These are phyloP conservation scores for Bacidia rubella DNA, from an alignment of 495 filamentous ascomycete genomes.

Conservation along the genomic window DNA sequence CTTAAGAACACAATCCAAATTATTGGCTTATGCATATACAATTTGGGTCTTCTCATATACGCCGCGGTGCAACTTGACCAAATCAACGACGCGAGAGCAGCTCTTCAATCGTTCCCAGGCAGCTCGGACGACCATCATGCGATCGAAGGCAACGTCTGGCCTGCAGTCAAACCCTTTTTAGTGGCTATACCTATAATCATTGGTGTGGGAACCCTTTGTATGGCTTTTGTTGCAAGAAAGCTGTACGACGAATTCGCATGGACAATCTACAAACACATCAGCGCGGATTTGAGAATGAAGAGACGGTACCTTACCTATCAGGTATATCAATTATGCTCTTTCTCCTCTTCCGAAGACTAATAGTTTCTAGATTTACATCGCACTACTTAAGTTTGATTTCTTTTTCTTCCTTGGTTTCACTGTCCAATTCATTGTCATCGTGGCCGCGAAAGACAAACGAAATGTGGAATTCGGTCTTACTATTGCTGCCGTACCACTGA, in stretches of 20 bases:
- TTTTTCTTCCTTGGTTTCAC: constrained; percentile 99
- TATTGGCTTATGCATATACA: constrained; percentile 87
- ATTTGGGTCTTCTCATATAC: constrained; percentile 80
- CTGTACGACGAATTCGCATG: constrained; percentile 97
- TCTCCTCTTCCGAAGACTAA: constrained; percentile 22
- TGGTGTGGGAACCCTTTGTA: constrained; percentile 53
- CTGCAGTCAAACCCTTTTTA: constrained; percentile 53
- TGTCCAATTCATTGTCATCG: constrained; percentile 90
- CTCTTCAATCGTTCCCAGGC: constrained; percentile 24
- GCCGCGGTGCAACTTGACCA: constrained; percentile 85
- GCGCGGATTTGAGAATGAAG: constrained; percentile 93
- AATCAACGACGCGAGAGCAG: constrained; percentile 54
- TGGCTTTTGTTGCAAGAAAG: constrained; percentile 76
- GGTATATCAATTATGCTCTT: constrained; percentile 33
- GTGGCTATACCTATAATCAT: constrained; percentile 80
- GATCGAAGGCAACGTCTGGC: constrained; percentile 45
- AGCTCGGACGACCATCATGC: constrained; percentile 40
- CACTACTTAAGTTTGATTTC: constrained; percentile 96
- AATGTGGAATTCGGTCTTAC: constrained; percentile 75
- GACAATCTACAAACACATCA: constrained; percentile 99
- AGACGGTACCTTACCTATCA: constrained; percentile 91
- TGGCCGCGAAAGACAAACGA: constrained; percentile 40
- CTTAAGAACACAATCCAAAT: constrained; percentile 98
- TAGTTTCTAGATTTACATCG: constrained; percentile 73
- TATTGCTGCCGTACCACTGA: constrained; percentile 76